These are phyloP conservation scores for Microsporum audouinii DNA, from an alignment of 2,329 filamentous ascomycete genomes.

Conservation along the genomic window DNA sequence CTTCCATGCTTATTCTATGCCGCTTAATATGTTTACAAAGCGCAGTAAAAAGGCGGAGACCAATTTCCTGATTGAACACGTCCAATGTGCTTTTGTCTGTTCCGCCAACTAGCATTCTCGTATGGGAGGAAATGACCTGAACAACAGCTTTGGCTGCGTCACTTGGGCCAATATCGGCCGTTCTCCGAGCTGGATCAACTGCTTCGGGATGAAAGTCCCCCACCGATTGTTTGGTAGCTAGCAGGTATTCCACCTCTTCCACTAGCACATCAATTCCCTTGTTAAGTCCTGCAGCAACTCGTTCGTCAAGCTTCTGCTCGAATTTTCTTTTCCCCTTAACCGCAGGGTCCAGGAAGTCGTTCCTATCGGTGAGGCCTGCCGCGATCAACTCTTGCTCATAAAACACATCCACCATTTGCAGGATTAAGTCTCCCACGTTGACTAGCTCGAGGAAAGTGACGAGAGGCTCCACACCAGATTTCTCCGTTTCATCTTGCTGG, in stretches of 20 bases:
- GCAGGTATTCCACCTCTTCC: slow-evolving; percentile 94
- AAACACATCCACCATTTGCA: slow-evolving; percentile 98
- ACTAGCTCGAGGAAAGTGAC: slow-evolving; percentile 95
- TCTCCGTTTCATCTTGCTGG: slow-evolving; percentile 55
- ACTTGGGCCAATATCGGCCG: slow-evolving; percentile 52
- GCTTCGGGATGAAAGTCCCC: slow-evolving; percentile 76
- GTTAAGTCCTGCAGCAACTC: slow-evolving; percentile 87
- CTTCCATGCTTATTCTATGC: slow-evolving; percentile 79
- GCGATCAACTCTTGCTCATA: slow-evolving; percentile 88
- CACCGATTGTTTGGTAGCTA: slow-evolving; percentile 72
- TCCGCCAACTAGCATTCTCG: slow-evolving; percentile 81
- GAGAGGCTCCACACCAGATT: slow-evolving; percentile 70
- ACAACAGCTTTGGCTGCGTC: slow-evolving; percentile 69
- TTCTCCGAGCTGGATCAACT: slow-evolving; percentile 25
- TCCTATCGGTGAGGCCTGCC: slow-evolving; percentile 72
- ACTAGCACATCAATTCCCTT: slow-evolving; percentile 97
- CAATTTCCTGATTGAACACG: slow-evolving; percentile 96
- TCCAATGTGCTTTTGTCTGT: slow-evolving; percentile 98
- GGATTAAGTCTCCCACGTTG: slow-evolving; percentile 94
- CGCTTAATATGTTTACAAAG: slow-evolving; percentile 97
- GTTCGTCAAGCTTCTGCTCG: slow-evolving; percentile 96
- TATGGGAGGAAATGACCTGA: slow-evolving; percentile 76
- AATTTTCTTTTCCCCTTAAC: slow-evolving; percentile 96
- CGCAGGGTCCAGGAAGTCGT: slow-evolving; percentile 87
- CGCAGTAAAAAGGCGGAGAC: slow-evolving; percentile 77